These are phyloP conservation scores for Penicillium canariense DNA, from an alignment of 495 filamentous ascomycete genomes.

Conservation along the genomic window DNA sequence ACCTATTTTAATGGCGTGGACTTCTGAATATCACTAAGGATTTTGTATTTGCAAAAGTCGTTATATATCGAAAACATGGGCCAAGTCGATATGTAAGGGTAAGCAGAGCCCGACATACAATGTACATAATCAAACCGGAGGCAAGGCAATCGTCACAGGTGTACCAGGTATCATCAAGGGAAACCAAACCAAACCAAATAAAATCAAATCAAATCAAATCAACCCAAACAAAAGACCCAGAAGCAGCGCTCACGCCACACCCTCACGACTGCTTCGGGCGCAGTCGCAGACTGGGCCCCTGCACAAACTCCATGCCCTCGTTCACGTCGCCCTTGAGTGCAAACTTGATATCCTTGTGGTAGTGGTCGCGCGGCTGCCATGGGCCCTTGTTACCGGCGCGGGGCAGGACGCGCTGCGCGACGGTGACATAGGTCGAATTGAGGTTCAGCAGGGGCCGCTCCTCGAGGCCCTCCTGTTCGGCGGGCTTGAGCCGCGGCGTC, in stretches of 20 bases:
- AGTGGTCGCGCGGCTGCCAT: slow-evolving; percentile 55
- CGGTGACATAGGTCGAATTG: slow-evolving; percentile 51
- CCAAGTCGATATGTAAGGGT: neutral
- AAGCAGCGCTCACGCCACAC: neutral
- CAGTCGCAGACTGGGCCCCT: slow-evolving; percentile 24
- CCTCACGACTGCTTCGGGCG: slow-evolving; percentile 23
- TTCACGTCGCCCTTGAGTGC: slow-evolving; percentile 48
- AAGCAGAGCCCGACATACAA: too few relatives aligned
- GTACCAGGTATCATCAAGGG: slow-evolving; percentile 5
- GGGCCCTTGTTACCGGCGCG: slow-evolving; percentile 47
- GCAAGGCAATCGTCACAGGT: neutral
- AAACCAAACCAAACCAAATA: neutral
- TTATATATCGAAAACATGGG: too few relatives aligned
- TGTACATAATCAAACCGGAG: neutral
- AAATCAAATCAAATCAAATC: neutral
- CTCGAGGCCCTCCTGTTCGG: slow-evolving; percentile 31
- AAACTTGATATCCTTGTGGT: slow-evolving; percentile 51
- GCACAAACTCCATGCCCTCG: slow-evolving; percentile 33
- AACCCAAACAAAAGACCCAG: neutral
- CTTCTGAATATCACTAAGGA: too few relatives aligned
- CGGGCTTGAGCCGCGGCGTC: slow-evolving; percentile 38
- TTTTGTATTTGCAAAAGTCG: too few relatives aligned
- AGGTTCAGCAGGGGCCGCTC: slow-evolving; percentile 42
- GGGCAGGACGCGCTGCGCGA: slow-evolving; percentile 39
- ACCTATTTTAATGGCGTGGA: too few relatives aligned